Evolutionary conservation across 441 rosid genomes (phyloP).

Genomic region (Gossypium lobatum): DNA sequence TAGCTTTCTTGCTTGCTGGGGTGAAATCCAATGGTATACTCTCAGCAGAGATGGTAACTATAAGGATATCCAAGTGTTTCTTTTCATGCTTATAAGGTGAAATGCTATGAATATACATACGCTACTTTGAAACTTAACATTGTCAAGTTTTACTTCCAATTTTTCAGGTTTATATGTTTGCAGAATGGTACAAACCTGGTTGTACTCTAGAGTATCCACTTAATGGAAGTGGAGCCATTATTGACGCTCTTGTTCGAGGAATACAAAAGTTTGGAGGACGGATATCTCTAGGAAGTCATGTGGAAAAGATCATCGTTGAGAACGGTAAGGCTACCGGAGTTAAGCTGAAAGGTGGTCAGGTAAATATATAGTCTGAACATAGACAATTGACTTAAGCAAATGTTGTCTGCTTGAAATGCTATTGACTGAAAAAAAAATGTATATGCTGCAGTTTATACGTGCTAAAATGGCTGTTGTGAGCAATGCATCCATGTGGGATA

Average conservation of each 20-base stretch:
- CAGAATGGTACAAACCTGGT: constrained; percentile 95
- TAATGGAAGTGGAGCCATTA: constrained; percentile 77
- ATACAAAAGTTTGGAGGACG: constrained; percentile 80
- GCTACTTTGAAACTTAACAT: neutral
- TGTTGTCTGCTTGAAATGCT: neutral
- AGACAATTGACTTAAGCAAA: neutral
- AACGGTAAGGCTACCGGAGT: constrained; percentile 75
- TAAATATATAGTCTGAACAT: constrained; percentile 25
- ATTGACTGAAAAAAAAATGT: constrained; percentile 3
- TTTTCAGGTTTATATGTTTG: constrained; percentile 80
- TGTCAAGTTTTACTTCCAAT: neutral
- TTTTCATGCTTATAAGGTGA: neutral
- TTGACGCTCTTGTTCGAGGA: constrained; percentile 80
- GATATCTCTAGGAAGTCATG: constrained; percentile 67
- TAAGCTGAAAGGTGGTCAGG: constrained; percentile 79
- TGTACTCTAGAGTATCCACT: constrained; percentile 80
- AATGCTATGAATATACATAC: neutral
- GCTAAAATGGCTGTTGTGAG: constrained; percentile 87
- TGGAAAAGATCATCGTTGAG: constrained; percentile 66
- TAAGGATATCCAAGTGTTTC: neutral
- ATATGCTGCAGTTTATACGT: constrained; percentile 53
- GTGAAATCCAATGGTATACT: constrained; percentile 95
- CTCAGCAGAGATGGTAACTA: constrained; percentile 97
- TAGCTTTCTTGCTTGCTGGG: constrained; percentile 91
- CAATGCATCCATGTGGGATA: constrained; percentile 96